Percentiles rank a stretch among this genome's conserved stretches.
Evolutionary conservation across 2,329 filamentous ascomycete species (phyloP).

Genomic region (Thielaviopsis populi): DNA sequence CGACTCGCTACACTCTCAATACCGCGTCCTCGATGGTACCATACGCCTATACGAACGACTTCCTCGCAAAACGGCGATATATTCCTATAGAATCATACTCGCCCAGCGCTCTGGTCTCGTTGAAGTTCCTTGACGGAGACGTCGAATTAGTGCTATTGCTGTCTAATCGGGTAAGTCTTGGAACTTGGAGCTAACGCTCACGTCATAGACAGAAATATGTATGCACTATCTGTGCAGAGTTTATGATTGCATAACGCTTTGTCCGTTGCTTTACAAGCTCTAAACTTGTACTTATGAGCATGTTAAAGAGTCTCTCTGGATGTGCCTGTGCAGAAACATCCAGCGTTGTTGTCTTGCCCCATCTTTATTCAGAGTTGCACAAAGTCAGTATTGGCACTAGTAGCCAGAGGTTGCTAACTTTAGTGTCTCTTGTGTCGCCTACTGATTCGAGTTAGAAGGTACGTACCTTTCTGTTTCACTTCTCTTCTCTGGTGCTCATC

Average conservation of each 20-base stretch:
- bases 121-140: too few relatives aligned
- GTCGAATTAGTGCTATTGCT: too few relatives aligned
- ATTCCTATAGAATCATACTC: neutral
- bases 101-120: neutral
- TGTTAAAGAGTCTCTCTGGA: neutral
- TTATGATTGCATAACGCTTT: too few relatives aligned
- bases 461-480: neutral
- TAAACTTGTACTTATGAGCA: neutral
- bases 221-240: neutral
- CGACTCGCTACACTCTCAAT: neutral
- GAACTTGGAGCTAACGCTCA: neutral
- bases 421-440: neutral
- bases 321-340: neutral
- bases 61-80: neutral
- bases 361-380: constrained; percentile 6
- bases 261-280: too few relatives aligned
- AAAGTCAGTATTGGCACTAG: constrained; percentile 1
- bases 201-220: neutral
- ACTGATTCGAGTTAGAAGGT: neutral
- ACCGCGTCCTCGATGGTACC: neutral
- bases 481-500: neutral
- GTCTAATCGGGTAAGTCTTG: neutral
- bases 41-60: neutral
- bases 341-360: neutral
- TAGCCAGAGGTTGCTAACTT: neutral